Evolutionary conservation across 2,329 filamentous ascomycete species (phyloP).

Genomic region (Alternaria viburni): DNA sequence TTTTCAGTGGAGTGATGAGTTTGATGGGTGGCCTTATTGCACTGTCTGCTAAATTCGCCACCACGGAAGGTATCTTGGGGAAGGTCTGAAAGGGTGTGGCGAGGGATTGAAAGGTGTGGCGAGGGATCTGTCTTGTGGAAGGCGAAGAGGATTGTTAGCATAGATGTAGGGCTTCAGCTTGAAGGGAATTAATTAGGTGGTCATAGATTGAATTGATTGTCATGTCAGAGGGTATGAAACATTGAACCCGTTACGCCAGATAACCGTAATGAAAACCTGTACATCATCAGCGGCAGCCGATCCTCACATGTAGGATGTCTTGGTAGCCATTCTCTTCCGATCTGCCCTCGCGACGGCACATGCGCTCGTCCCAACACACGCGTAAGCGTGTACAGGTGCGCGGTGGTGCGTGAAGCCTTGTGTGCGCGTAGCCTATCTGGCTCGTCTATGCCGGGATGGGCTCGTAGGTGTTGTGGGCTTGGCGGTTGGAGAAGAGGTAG

Average conservation of each 20-base stretch:
- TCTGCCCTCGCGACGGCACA: background rate
- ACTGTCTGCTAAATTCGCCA: conserved; percentile 45
- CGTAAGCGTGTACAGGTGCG: background rate
- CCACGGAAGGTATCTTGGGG: conserved; percentile 49
- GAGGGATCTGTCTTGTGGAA: background rate
- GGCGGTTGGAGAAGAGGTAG: conserved; percentile 68
- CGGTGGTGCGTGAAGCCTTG: background rate
- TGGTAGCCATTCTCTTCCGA: background rate
- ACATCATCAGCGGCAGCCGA: background rate
- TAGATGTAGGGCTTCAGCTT: background rate
- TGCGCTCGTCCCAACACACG: background rate
- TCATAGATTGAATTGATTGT: background rate
- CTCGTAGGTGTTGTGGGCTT: conserved; percentile 64
- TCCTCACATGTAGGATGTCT: background rate
- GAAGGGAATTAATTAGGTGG: background rate
- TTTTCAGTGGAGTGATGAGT: conserved; percentile 48
- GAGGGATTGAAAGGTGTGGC: background rate
- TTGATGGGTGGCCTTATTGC: conserved; percentile 47
- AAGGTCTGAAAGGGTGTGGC: conserved; percentile 18
- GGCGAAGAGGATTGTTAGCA: background rate
- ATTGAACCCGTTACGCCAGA: background rate
- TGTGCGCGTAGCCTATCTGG: background rate
- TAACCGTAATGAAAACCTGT: background rate
- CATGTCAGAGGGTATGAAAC: background rate
- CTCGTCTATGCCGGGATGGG: conserved; percentile 45